Evolutionary conservation across 768 basidiomycete genomes (phyloP), one percentile per base, ranked within the genome.

Genomic region (Rhizopogon sp.): DNA sequence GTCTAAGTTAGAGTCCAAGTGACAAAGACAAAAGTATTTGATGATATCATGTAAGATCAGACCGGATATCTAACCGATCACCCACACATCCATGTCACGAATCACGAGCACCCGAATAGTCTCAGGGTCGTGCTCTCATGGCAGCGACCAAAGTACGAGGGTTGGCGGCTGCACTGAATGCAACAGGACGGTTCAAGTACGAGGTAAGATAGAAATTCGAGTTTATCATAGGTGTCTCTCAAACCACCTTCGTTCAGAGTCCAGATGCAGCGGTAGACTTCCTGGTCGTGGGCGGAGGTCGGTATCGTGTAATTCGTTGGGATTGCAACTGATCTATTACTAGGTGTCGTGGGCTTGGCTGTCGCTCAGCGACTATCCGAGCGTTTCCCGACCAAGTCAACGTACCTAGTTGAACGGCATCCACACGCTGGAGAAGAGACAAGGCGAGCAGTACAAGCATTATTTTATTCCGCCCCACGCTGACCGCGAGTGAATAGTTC

Each of bases 271-370:
- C 73, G 1, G 84, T 95, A 31, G 96, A 98, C 66, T 86, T 89
- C 67, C 73, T 97, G 22, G 80, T 98, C 14, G 76, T 98, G 22
- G 96, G 96, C 10, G 96, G 87, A 74, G 96, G 93, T 82, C 59
- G 43, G 47, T 50, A 9, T 17, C 17, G 25, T 43, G 25, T 28
- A 9, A 25, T 17, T 20, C 41, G n/a, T 51, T 17, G 3, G 11
- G 39, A 25, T 52, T 20, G n/a, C 47, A 29, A 42, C 37, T 22
- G 39, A 37, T 46, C 35, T 51, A 6, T 14, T 37, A 20, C n/a
- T 55, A 90, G 88, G 92, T 53, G 85, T 90, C 0, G 79, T 95
- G 14, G 96, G 96, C 0, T 77, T 99, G 37, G 90, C 93, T 0
- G 80, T 96, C 49, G 91, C 93, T 0, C 85, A 89, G 56, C 78